These are phyloP conservation scores for Ustilago shanxiensis DNA, from an alignment of 1,284 basidiomycete species.

Conservation along the genomic window DNA sequence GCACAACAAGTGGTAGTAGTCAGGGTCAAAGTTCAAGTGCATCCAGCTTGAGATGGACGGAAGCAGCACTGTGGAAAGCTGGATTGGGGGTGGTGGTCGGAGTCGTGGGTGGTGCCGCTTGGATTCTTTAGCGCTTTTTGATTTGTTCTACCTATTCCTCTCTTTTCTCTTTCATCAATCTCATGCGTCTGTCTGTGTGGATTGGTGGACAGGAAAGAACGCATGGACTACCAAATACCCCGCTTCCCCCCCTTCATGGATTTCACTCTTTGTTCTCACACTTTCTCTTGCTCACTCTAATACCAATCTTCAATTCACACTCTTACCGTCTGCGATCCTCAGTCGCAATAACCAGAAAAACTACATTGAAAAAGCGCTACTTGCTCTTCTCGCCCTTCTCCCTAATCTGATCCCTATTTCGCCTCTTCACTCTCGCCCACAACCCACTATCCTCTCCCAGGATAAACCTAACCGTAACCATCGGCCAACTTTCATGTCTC, in stretches of 20 bases:
- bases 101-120: conserved; percentile 21
- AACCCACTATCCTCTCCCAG: conserved; percentile 73
- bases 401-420: conserved; percentile 21
- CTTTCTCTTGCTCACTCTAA: not conserved
- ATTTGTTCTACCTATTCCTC: not conserved
- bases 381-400: not conserved
- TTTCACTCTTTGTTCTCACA: not conserved
- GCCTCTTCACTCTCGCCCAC: conserved; percentile 63
- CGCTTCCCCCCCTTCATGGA: not conserved
- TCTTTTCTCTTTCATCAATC: not conserved
- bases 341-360: not conserved
- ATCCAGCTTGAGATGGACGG: not conserved
- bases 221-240: no score
- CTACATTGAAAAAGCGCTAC: not conserved
- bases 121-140: conserved; percentile 1
- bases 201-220: no score
- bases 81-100: not conserved
- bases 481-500: conserved; percentile 89
- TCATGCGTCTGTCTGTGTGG: no score
- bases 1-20: not conserved
- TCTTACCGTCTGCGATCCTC: not conserved
- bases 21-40: not conserved
- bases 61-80: not conserved
- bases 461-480: conserved; percentile 94
- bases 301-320: not conserved